Conservation (phyloP, 2,329 filamentous ascomycete species). For the Aspergillus costaricaensis region DNA sequence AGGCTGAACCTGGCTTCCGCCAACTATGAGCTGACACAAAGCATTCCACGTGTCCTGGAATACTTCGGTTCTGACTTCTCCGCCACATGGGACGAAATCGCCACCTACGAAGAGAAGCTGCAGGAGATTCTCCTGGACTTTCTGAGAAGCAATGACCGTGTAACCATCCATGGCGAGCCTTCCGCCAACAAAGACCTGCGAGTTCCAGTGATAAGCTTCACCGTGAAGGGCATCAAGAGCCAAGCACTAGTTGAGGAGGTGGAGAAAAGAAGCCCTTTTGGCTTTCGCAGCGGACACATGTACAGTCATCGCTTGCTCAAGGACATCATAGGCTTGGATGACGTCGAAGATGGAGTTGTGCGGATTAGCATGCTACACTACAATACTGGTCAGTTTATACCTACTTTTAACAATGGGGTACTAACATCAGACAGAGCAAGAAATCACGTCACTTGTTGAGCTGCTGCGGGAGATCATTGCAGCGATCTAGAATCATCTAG, state of each 20-base stretch:
- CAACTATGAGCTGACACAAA: slow-evolving; percentile 69
- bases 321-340: slow-evolving; percentile 59
- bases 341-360: slow-evolving; percentile 64
- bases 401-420: neutral
- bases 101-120: slow-evolving; percentile 61
- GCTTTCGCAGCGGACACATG: slow-evolving; percentile 68
- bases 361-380: slow-evolving; percentile 74
- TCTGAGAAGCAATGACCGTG: slow-evolving; percentile 53
- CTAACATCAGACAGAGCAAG: neutral
- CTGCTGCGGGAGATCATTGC: slow-evolving; percentile 1
- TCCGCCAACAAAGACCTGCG: slow-evolving; percentile 51
- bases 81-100: slow-evolving; percentile 54
- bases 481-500: neutral
- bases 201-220: slow-evolving; percentile 69
- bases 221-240: slow-evolving; percentile 58
- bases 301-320: slow-evolving; percentile 66
- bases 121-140: slow-evolving; percentile 63
- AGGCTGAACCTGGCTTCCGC: slow-evolving; percentile 69
- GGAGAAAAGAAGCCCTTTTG: slow-evolving; percentile 60
- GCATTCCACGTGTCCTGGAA: slow-evolving; percentile 61
- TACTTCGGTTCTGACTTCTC: slow-evolving; percentile 57
- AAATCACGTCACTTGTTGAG: slow-evolving; percentile 1
- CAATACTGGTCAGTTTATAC: slow-evolving; percentile 60
- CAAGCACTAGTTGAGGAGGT: slow-evolving; percentile 63
- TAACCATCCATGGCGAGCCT: slow-evolving; percentile 62